Conservation (phyloP, 2,329 filamentous ascomycete genomes). For the Thelonectria blattea region DNA sequence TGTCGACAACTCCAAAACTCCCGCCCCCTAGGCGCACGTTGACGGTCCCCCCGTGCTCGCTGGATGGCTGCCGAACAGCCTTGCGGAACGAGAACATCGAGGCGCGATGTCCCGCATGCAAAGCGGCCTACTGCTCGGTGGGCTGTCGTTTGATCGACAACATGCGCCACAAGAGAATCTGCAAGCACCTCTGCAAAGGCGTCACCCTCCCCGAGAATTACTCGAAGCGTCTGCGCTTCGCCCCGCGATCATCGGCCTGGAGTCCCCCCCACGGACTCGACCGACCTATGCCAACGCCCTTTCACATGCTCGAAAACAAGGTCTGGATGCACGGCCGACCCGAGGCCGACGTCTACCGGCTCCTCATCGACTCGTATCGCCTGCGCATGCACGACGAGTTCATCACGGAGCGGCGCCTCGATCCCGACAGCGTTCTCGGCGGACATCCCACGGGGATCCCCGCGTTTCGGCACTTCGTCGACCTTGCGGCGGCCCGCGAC, state of each 20-base stretch:
- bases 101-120: neutral
- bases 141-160: neutral
- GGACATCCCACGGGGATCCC: conserved; percentile 22
- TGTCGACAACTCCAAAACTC: neutral
- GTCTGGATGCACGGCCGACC: conserved; percentile 48
- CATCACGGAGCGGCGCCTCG: conserved; percentile 17
- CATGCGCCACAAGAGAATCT: neutral
- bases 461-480: conserved; percentile 45
- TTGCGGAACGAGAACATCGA: neutral
- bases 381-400: conserved; percentile 45
- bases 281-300: conserved; percentile 38
- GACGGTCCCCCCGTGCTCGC: neutral
- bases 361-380: conserved; percentile 52
- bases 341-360: conserved; percentile 47
- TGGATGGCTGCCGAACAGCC: neutral
- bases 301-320: conserved; percentile 40
- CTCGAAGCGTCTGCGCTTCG: neutral
- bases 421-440: conserved; percentile 34
- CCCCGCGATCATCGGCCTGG: neutral
- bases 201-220: neutral
- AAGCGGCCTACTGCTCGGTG: conserved; percentile 4
- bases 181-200: neutral
- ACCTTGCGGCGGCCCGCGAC: neutral
- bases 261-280: conserved; percentile 30
- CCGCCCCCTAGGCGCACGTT: neutral